Percentiles rank a stretch among this genome's conserved stretches.
phyloP scores from a whole-genome alignment of 2,329 filamentous ascomycete genomes.

The Arthrobotrys musiformis region DNA sequence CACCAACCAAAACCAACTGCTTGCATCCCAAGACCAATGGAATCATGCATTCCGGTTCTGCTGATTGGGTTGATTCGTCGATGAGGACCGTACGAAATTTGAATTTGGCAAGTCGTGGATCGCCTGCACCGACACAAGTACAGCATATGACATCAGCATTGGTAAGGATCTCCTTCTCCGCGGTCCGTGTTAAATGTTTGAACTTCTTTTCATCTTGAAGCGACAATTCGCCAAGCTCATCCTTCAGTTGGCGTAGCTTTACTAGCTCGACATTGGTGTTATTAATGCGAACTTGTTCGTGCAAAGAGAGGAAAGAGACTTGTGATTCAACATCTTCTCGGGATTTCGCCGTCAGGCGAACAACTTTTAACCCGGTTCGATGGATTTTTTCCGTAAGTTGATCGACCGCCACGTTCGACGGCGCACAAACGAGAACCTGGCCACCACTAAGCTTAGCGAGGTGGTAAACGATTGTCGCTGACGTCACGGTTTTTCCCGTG shows the following conservation, averaged over 20 bases:
- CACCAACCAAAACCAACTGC: conserved; percentile 97
- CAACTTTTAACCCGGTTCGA: conserved; percentile 91
- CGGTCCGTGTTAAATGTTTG: conserved; percentile 91
- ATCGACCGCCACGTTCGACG: conserved; percentile 97
- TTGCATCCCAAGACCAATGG: conserved; percentile 96
- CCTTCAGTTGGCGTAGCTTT: conserved; percentile 93
- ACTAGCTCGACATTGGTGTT: conserved; percentile 93
- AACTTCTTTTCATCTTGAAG: conserved; percentile 98
- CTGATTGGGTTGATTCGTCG: conserved; percentile 97
- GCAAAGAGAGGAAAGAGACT: conserved; percentile 91
- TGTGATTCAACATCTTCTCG: conserved; percentile 99
- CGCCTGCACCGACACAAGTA: conserved; percentile 96
- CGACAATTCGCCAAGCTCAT: conserved; percentile 87
- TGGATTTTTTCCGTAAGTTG: conserved; percentile 98
- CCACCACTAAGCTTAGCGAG: conserved; percentile 93
- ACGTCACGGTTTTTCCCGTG: conserved; percentile 98
- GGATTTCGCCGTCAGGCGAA: conserved; percentile 97
- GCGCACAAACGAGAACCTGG: conserved; percentile 94
- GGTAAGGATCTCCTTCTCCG: conserved; percentile 91
- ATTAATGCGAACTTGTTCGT: conserved; percentile 97
- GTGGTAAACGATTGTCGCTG: conserved; percentile 98
- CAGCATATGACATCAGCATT: conserved; percentile 99
- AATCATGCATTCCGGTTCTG: conserved; percentile 99
- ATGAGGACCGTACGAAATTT: conserved; percentile 98
- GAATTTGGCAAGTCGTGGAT: conserved; percentile 93